These are phyloP conservation scores for Xylaria flabelliformis DNA, from an alignment of 495 filamentous ascomycete genomes.

Conservation along the genomic window DNA sequence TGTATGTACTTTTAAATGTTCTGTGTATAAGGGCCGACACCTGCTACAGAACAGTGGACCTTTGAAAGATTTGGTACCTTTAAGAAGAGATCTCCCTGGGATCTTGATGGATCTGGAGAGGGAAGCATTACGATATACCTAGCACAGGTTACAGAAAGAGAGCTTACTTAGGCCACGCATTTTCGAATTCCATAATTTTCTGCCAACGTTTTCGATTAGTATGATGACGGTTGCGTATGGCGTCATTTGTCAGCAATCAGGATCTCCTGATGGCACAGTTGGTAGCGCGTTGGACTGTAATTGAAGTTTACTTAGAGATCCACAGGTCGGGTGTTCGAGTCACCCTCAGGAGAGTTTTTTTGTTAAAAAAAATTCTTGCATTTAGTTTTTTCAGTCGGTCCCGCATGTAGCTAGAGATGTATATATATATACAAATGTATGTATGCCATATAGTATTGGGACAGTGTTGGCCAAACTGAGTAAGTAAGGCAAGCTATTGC, in stretches of 20 bases:
- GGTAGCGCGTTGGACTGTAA: conserved; percentile 22
- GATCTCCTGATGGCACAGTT: conserved; percentile 11
- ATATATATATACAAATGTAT: neutral
- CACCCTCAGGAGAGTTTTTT: neutral
- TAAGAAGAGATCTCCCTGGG: neutral
- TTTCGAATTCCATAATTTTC: neutral
- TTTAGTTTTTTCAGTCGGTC: no score
- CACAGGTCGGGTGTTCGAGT: conserved; percentile 11
- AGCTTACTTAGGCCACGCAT: neutral
- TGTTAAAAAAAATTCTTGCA: neutral
- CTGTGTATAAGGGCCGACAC: no score
- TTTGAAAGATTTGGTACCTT: neutral
- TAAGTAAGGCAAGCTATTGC: neutral
- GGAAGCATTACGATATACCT: neutral
- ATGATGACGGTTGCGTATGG: neutral
- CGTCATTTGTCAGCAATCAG: neutral
- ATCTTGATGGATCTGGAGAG: neutral
- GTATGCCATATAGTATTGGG: neutral
- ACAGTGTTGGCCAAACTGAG: neutral
- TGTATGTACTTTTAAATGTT: no score
- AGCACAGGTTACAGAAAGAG: neutral
- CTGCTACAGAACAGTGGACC: neutral
- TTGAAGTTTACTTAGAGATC: neutral
- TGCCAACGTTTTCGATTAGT: neutral
- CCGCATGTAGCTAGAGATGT: neutral